Conservation (phyloP, 2,329 filamentous ascomycete genomes). For the Clonostachys byssicola region DNA sequence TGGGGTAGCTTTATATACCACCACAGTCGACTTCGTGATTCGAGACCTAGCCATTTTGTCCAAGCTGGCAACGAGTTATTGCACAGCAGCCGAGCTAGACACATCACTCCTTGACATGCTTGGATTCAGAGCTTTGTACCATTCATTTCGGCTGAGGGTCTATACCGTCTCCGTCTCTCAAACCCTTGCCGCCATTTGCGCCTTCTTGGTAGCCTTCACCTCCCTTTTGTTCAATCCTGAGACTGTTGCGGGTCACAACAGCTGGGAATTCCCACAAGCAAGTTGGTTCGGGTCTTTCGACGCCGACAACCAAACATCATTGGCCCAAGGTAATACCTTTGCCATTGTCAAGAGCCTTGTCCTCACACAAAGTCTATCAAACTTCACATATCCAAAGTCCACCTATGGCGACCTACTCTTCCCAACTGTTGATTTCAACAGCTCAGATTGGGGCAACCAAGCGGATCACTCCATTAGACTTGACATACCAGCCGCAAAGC, state of each 20-base stretch:
- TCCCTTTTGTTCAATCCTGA: no score
- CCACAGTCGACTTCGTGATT: neutral
- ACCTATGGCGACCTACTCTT: neutral
- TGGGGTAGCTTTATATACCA: neutral
- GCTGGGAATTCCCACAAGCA: no score
- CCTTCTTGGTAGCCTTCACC: neutral
- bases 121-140: neutral
- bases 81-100: neutral
- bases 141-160: neutral
- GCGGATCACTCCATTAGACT: neutral
- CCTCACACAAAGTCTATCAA: neutral
- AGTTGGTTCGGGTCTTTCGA: no score
- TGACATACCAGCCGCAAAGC: neutral
- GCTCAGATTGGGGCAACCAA: neutral
- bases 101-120: neutral
- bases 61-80: neutral
- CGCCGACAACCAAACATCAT: no score
- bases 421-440: neutral
- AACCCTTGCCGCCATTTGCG: neutral
- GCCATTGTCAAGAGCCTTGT: no score
- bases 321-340: no score
- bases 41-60: neutral
- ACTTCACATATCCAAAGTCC: neutral
- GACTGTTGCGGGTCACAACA: no score
- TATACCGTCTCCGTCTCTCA: neutral